Percentiles rank a stretch among this genome's conserved stretches.
These are phyloP conservation scores for Alternaria burnsii DNA, from an alignment of 2,329 filamentous ascomycete genomes.

Conservation along the genomic window DNA sequence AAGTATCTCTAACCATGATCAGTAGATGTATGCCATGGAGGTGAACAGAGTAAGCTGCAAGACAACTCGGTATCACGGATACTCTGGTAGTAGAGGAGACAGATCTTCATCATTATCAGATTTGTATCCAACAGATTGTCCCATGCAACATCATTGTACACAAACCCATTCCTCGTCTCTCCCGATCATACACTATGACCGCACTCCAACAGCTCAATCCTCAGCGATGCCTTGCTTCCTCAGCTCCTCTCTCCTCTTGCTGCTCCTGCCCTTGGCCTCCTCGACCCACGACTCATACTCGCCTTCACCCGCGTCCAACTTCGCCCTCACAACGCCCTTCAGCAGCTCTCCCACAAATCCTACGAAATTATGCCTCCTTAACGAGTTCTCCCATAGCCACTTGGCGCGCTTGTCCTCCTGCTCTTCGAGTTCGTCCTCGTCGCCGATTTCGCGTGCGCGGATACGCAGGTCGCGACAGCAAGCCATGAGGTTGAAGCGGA, in stretches of 20 bases:
- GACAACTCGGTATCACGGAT: too few relatives aligned
- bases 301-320: slow-evolving; percentile 71
- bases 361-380: slow-evolving; percentile 93
- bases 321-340: slow-evolving; percentile 81
- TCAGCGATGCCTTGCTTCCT: slow-evolving; percentile 47
- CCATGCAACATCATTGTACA: not conserved
- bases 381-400: slow-evolving; percentile 95
- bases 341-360: slow-evolving; percentile 91
- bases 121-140: not conserved
- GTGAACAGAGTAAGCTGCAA: not conserved
- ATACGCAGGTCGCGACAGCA: slow-evolving; percentile 86
- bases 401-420: slow-evolving; percentile 85
- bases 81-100: not conserved
- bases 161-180: not conserved
- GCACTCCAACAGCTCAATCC: slow-evolving; percentile 19
- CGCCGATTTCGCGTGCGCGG: slow-evolving; percentile 80
- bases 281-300: slow-evolving; percentile 78
- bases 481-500: slow-evolving; percentile 93
- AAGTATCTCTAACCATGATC: not conserved
- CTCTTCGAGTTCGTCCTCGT: slow-evolving; percentile 76
- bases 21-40: not conserved
- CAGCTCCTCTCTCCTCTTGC: slow-evolving; percentile 58
- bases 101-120: slow-evolving; percentile 4
- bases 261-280: slow-evolving; percentile 68
- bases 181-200: not conserved